Conservation (phyloP, 2,329 filamentous ascomycete genomes). For the Xylariaceae sp. region DNA sequence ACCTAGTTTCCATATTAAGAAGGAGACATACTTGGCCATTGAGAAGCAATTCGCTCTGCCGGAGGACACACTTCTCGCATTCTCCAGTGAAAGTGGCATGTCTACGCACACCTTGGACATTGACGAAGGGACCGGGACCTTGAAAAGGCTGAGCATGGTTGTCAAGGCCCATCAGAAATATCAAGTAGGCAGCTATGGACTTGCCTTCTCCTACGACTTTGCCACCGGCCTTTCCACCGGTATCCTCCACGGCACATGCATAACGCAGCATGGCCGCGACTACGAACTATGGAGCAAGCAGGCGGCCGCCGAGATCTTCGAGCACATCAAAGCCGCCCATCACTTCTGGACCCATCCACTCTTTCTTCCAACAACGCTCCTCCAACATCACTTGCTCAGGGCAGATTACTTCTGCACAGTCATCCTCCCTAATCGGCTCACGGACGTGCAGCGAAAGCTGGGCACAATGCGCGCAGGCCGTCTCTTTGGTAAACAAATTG, state of each 20-base stretch:
- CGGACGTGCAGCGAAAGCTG: conserved; percentile 6
- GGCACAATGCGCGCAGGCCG: conserved; percentile 12
- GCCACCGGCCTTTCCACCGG: neutral
- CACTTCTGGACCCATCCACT: conserved; percentile 11
- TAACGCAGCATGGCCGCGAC: conserved; percentile 1
- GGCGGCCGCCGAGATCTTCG: conserved; percentile 10
- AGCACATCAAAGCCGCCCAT: conserved; percentile 9
- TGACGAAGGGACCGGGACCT: neutral
- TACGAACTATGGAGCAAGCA: conserved; percentile 1
- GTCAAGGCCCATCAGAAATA: conserved; percentile 17
- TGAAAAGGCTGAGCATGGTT: conserved; percentile 6
- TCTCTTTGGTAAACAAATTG: neutral
- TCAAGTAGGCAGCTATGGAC: conserved; percentile 17
- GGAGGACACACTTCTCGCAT: conserved; percentile 2
- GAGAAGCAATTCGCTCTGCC: conserved; percentile 10
- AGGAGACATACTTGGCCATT: conserved; percentile 13
- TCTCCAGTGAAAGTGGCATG: conserved; percentile 14
- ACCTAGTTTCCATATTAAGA: conserved; percentile 4
- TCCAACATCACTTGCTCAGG: conserved; percentile 20
- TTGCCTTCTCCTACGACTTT: conserved; percentile 16
- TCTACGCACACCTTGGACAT: conserved; percentile 3
- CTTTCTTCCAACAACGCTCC: conserved; percentile 1
- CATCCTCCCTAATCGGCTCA: neutral
- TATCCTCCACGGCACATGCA: conserved; percentile 17
- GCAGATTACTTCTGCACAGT: conserved; percentile 13